Conservation (phyloP, 331 rosid species). For the Quercus tomentella region DNA sequence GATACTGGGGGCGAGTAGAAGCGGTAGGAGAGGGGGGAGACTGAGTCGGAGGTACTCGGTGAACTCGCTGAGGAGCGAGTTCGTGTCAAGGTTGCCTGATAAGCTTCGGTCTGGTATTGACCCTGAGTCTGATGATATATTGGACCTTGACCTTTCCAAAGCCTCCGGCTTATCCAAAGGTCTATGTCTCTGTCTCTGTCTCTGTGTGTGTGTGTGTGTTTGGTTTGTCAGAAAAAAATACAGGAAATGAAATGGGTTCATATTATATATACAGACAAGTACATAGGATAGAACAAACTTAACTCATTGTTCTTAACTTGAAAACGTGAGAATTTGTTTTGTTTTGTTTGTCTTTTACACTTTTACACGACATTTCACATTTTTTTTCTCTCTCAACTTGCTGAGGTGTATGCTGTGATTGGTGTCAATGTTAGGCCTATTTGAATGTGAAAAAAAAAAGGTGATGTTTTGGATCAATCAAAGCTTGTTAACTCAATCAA, state of each 20-base stretch:
- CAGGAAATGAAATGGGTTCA: not conserved
- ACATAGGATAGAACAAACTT: too few species aligned
- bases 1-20: slow-evolving; percentile 21
- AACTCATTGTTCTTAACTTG: too few species aligned
- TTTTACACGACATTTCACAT: too few species aligned
- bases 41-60: slow-evolving; percentile 39
- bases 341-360: too few species aligned
- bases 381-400: too few species aligned
- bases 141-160: slow-evolving; percentile 25
- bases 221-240: slow-evolving; percentile 1
- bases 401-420: too few species aligned
- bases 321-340: too few species aligned
- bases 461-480: too few species aligned
- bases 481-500: too few species aligned
- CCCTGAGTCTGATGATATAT: slow-evolving; percentile 17
- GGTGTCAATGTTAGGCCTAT: too few species aligned
- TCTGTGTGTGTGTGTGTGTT: not conserved
- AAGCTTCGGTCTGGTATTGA: slow-evolving; percentile 29
- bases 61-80: slow-evolving; percentile 35
- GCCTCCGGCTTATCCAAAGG: slow-evolving; percentile 28
- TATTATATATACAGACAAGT: not conserved
- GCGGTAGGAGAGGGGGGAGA: slow-evolving; percentile 14
- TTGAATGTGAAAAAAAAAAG: too few species aligned
- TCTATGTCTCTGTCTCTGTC: not conserved
- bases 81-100: slow-evolving; percentile 33